phyloP scores from a whole-genome alignment of 768 basidiomycete genomes.

The Lentinula sp. region DNA sequence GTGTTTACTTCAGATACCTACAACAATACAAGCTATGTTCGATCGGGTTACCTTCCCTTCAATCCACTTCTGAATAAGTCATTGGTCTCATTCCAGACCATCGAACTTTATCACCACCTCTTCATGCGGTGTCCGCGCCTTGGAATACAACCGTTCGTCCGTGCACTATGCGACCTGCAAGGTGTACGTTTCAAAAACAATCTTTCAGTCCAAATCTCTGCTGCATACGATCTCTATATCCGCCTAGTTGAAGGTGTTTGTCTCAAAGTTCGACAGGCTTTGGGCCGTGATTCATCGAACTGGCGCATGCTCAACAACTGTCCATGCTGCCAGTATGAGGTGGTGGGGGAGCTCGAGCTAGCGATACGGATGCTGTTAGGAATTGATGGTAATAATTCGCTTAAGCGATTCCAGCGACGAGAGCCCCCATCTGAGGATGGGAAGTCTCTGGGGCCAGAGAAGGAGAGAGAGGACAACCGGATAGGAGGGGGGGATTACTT shows the following conservation, averaged over 20 bases:
- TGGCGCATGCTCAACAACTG: constrained; percentile 12
- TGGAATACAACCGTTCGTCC: constrained; percentile 14
- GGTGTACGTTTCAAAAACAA: constrained; percentile 2
- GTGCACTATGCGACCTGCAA: constrained; percentile 14
- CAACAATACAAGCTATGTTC: not conserved
- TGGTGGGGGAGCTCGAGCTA: constrained; percentile 6
- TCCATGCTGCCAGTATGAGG: constrained; percentile 9
- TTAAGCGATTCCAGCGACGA: constrained; percentile 5
- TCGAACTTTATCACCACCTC: constrained; percentile 6
- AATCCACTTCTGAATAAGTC: not conserved
- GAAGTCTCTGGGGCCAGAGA: not conserved
- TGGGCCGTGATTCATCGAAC: constrained; percentile 6
- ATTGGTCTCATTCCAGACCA: not conserved
- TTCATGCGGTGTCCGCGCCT: constrained; percentile 11
- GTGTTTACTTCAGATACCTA: not conserved
- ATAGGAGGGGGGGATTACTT: constrained; percentile 13
- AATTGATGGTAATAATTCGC: constrained; percentile 13
- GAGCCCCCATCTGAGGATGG: not conserved
- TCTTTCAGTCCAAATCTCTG: not conserved
- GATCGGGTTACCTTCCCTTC: not conserved
- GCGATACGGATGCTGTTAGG: constrained; percentile 2
- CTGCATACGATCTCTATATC: constrained; percentile 12
- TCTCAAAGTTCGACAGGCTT: not conserved
- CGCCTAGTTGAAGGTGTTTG: not conserved
- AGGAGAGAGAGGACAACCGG: constrained; percentile 10